Percentiles rank a stretch among this genome's conserved stretches.
These are phyloP conservation scores for Atractiella rhizophila DNA, from an alignment of 768 basidiomycete species.

Conservation along the genomic window DNA sequence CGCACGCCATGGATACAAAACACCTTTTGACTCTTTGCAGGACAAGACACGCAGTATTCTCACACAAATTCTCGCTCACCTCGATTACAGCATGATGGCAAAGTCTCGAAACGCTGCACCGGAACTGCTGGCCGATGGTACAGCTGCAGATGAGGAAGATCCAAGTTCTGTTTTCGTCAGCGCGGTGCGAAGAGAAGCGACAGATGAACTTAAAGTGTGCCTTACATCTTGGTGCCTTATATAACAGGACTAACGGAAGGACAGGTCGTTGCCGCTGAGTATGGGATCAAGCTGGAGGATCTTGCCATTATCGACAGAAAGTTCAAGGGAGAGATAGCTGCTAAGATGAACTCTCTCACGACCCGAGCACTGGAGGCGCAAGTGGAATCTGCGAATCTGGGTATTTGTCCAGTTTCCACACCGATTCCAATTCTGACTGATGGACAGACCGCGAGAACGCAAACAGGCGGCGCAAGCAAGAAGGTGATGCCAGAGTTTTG, in stretches of 20 bases:
- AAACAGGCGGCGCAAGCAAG: conserved; percentile 63
- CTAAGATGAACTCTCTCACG: conserved; percentile 22
- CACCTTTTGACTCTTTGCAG: conserved; percentile 47
- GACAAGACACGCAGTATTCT: conserved; percentile 72
- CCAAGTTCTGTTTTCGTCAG: conserved; percentile 54
- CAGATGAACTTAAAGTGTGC: conserved; percentile 72
- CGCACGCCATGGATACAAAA: conserved; percentile 58
- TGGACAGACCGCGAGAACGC: no score
- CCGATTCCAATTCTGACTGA: not conserved
- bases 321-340: conserved; percentile 55
- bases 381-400: conserved; percentile 47
- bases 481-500: conserved; percentile 23
- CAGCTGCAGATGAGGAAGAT: conserved; percentile 36
- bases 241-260: no score
- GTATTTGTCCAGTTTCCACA: conserved; percentile 6
- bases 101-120: conserved; percentile 34
- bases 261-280: conserved; percentile 54
- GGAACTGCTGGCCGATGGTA: conserved; percentile 43
- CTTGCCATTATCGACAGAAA: conserved; percentile 66
- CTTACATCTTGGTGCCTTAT: no score
- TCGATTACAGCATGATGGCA: conserved; percentile 11
- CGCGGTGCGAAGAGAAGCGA: conserved; percentile 51
- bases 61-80: conserved; percentile 61
- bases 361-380: conserved; percentile 63
- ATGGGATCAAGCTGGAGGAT: conserved; percentile 59